Percentiles rank a stretch among this genome's conserved stretches.
Evolutionary conservation across 2,329 filamentous ascomycete genomes (phyloP).

Genomic region (Rhynchosporium agropyri): DNA sequence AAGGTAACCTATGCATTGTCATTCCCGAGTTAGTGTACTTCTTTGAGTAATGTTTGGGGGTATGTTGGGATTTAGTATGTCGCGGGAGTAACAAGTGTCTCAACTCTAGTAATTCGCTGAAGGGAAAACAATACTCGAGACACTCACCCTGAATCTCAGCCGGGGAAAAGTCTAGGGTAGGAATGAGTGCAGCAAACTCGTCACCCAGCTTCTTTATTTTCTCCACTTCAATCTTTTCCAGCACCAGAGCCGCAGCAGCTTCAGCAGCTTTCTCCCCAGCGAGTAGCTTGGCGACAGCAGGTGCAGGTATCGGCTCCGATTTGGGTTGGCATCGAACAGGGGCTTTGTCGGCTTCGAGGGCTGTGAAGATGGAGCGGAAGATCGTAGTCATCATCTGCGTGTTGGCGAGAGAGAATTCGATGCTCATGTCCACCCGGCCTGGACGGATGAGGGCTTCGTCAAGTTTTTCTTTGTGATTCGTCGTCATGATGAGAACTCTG

Average conservation of each 20-base stretch:
- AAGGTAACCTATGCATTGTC: slow-evolving; percentile 52
- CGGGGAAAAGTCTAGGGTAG: slow-evolving; percentile 55
- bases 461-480: slow-evolving; percentile 64
- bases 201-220: slow-evolving; percentile 47
- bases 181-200: slow-evolving; percentile 56
- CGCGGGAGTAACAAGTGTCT: no score
- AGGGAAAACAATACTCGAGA: no score
- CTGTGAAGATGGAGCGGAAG: slow-evolving; percentile 44
- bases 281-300: neutral
- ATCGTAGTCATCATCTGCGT: slow-evolving; percentile 38
- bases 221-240: slow-evolving; percentile 18
- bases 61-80: no score
- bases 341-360: slow-evolving; percentile 40
- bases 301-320: neutral
- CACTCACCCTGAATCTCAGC: slow-evolving; percentile 57
- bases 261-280: slow-evolving; percentile 20
- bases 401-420: slow-evolving; percentile 51
- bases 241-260: neutral
- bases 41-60: no score
- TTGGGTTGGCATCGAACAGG: slow-evolving; percentile 4
- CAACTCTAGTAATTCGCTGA: no score
- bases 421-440: slow-evolving; percentile 62
- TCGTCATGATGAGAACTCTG: slow-evolving; percentile 71
- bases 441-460: slow-evolving; percentile 64
- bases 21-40: no score